These are phyloP conservation scores for Gloeostereum incarnatum DNA, from an alignment of 768 basidiomycete species.

Conservation along the genomic window DNA sequence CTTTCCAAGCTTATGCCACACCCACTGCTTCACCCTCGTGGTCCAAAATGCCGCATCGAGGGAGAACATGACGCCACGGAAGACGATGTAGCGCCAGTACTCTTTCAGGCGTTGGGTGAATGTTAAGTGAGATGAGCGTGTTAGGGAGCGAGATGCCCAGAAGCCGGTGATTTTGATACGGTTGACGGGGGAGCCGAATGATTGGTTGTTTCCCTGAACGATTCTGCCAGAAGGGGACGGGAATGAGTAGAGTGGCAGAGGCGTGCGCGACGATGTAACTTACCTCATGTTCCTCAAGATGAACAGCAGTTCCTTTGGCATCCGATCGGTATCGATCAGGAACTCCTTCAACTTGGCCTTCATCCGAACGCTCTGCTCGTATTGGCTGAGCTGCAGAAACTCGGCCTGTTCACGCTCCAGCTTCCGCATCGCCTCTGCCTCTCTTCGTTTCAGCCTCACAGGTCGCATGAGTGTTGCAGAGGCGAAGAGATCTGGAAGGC, in stretches of 20 bases:
- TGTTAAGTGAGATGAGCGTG: slow-evolving; percentile 30
- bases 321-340: slow-evolving; percentile 62
- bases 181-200: slow-evolving; percentile 80
- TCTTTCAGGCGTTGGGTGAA: slow-evolving; percentile 35
- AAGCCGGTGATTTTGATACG: slow-evolving; percentile 84
- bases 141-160: slow-evolving; percentile 67
- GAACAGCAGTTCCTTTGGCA: slow-evolving; percentile 73
- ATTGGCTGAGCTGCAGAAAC: slow-evolving; percentile 39
- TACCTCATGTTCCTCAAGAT: slow-evolving; percentile 68
- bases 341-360: slow-evolving; percentile 60
- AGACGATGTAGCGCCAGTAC: slow-evolving; percentile 51
- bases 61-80: slow-evolving; percentile 52
- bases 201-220: slow-evolving; percentile 71
- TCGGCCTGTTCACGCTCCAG: no score
- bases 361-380: slow-evolving; percentile 61
- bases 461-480: slow-evolving; percentile 66
- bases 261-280: slow-evolving; percentile 4
- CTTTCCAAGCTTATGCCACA: slow-evolving; percentile 31
- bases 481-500: slow-evolving; percentile 61
- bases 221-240: no score
- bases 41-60: slow-evolving; percentile 70
- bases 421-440: slow-evolving; percentile 14
- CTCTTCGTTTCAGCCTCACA: slow-evolving; percentile 30
- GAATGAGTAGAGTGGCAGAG: background rate
- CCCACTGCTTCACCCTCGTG: slow-evolving; percentile 43